Percentiles rank a stretch among this genome's conserved stretches.
Conservation (phyloP, 202 grass and related monocot species). For the Schoenoplectus tabernaemontani region DNA sequence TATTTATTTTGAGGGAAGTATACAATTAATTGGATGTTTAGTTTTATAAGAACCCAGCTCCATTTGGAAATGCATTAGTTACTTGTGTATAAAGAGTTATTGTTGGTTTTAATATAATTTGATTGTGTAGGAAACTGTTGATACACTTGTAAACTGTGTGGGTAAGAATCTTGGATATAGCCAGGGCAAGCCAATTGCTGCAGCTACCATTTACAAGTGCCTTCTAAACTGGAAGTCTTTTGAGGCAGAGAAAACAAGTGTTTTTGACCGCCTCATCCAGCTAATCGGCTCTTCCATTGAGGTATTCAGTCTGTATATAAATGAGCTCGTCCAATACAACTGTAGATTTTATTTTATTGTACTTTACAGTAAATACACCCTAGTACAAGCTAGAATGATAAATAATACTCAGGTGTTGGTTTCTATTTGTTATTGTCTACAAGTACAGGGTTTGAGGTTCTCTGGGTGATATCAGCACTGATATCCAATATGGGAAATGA, state of each 20-base stretch:
- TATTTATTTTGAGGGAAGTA: neutral
- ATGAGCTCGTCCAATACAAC: neutral
- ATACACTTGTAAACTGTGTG: constrained; percentile 74
- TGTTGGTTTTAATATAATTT: constrained; percentile 22
- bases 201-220: constrained; percentile 95
- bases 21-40: neutral
- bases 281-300: constrained; percentile 94
- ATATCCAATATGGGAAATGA: neutral
- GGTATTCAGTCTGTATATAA: constrained; percentile 34
- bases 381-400: neutral
- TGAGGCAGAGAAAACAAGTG: constrained; percentile 87
- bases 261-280: constrained; percentile 99
- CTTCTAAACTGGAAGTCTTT: constrained; percentile 99
- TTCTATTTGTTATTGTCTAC: neutral
- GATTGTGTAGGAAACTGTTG: constrained; percentile 76
- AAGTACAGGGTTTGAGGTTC: neutral
- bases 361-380: too few species aligned
- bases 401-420: neutral
- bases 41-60: neutral
- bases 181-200: constrained; percentile 83
- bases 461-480: too few species aligned
- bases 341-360: neutral
- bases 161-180: constrained; percentile 85
- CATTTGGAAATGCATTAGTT: neutral
- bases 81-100: neutral